A percentile compares a stretch with the other conserved stretches of the same genome.
phyloP scores from a whole-genome alignment of 1,284 basidiomycete genomes.

The Melampsora abietis-canadensis region DNA sequence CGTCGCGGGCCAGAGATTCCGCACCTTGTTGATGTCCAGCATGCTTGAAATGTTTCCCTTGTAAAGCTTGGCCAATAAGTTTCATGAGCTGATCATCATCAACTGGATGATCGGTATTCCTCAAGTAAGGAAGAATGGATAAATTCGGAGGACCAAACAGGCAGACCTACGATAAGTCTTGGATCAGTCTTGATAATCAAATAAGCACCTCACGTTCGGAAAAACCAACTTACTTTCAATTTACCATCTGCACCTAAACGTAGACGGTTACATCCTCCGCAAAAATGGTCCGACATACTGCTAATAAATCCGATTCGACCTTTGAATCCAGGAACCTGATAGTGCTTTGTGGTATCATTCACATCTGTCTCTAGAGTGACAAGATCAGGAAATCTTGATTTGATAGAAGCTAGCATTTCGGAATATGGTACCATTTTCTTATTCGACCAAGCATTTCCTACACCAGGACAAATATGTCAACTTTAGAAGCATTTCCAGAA shows the following conservation, averaged over 20 bases:
- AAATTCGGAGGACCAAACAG: slow-evolving; percentile 80
- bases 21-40: slow-evolving; percentile 69
- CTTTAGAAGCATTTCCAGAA: neutral
- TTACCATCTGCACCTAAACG: slow-evolving; percentile 82
- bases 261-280: slow-evolving; percentile 75
- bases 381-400: slow-evolving; percentile 58
- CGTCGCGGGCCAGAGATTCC: slow-evolving; percentile 59
- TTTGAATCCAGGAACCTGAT: slow-evolving; percentile 66
- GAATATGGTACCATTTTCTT: slow-evolving; percentile 73
- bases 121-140: slow-evolving; percentile 71
- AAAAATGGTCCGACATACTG: slow-evolving; percentile 89
- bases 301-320: slow-evolving; percentile 83
- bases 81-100: slow-evolving; percentile 65
- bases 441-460: slow-evolving; percentile 81
- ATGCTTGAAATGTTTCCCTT: slow-evolving; percentile 76
- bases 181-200: neutral
- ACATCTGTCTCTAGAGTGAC: slow-evolving; percentile 62
- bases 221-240: slow-evolving; percentile 64
- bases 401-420: slow-evolving; percentile 62
- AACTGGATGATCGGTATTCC: slow-evolving; percentile 58
- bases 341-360: slow-evolving; percentile 77
- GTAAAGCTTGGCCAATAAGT: slow-evolving; percentile 66
- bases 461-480: neutral
- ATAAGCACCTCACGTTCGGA: slow-evolving; percentile 1
- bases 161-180: slow-evolving; percentile 63